Evolutionary conservation across 768 basidiomycete species (phyloP), one percentile per base, ranked within the genome.

Genomic region (Pholiota conissans): DNA sequence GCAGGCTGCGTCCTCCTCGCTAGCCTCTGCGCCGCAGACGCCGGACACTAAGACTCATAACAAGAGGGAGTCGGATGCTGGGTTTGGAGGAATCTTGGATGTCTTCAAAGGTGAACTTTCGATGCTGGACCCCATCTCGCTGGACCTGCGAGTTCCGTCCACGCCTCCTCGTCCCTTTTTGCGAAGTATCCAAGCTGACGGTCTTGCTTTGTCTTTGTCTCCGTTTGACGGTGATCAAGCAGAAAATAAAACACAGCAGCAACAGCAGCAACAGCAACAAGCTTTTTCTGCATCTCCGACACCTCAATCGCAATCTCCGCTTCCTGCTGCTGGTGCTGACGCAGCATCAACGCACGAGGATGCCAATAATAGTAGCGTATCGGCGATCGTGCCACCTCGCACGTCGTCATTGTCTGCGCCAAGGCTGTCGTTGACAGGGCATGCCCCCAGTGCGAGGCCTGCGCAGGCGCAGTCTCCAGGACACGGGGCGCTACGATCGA

Each of bases 21-120:
- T 59, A 13, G 60, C 59, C 14, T 52, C 58, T 49, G 52, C 40
- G 14, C 49, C 71, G 69, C 57, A 66, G 68, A 65, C 37, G 22
- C 52, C 69, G 49, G 40, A 57, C 5, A 20, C 40, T 9, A 54
- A 61, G 24, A 63, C 30, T 13, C 69, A 57, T 8, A 30, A 52
- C 16, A 54, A 61, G 27, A 63, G 63, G 29, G 70, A 66, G 61
- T 72, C 77, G 51, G 73, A 77, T 48, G 73, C 75, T 16, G 74
- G 82, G 4, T 70, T 90, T 32, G 78, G 76, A 66, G 87, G 85
- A 37, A 81, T 92, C 60, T 74, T 92, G 49, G 82, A 80, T 62
- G 86, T 91, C 58, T 87, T 93, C 72, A 81, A 84, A 71, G 89
- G 87, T 55, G 83, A 87, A 71, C 76, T 91, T 55, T 82, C 81